phyloP scores from a whole-genome alignment of 2,329 filamentous ascomycete species.

The Penicillium psychrosexuale region DNA sequence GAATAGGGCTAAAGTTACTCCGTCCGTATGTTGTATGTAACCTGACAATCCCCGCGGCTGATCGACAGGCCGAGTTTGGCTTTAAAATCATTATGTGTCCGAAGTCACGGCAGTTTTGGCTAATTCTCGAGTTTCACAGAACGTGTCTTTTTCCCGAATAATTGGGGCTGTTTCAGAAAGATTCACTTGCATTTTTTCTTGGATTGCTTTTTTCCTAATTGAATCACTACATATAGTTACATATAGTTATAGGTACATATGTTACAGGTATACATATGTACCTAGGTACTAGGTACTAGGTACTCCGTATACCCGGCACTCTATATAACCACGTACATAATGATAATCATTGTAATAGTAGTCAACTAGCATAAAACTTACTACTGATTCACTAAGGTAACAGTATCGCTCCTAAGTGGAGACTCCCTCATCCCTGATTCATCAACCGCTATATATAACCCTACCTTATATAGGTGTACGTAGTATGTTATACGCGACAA shows the following conservation, averaged over 20 bases:
- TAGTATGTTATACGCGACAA: background rate
- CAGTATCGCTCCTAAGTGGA: background rate
- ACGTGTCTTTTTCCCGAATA: background rate
- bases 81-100: background rate
- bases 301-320: background rate
- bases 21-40: background rate
- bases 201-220: too few species aligned
- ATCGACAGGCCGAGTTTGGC: background rate
- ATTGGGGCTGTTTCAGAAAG: background rate
- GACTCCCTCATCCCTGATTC: background rate
- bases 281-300: too few species aligned
- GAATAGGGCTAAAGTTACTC: background rate
- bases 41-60: background rate
- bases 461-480: background rate
- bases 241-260: too few species aligned
- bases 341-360: background rate
- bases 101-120: background rate
- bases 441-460: background rate
- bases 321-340: background rate
- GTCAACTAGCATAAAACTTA: background rate
- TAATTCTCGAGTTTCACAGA: background rate
- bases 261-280: too few species aligned
- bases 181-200: background rate
- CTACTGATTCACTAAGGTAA: background rate
- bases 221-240: too few species aligned